These are phyloP conservation scores for Craterostigma plantagineum DNA, from an alignment of 257 asterid genomes.

Conservation along the genomic window DNA sequence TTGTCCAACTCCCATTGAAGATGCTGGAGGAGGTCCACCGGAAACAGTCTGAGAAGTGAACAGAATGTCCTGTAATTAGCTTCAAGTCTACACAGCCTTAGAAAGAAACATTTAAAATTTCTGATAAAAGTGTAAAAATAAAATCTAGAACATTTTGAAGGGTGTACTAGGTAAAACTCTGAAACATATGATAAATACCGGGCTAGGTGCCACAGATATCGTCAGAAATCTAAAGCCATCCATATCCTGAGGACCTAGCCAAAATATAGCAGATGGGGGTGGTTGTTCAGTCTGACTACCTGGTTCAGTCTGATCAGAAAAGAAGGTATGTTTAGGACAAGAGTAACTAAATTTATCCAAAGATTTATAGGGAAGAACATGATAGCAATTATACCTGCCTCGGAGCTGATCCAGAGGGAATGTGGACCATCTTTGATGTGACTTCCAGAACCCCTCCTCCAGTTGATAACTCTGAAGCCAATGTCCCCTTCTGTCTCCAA, in stretches of 20 bases:
- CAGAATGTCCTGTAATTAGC: conserved; percentile 3
- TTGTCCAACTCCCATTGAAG: conserved; percentile 98
- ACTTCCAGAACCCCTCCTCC: conserved; percentile 45
- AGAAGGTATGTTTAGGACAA: conserved; percentile 13
- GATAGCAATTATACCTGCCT: conserved; percentile 54
- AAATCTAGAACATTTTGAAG: neutral
- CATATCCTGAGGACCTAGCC: conserved; percentile 79
- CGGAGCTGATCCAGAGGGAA: conserved; percentile 97
- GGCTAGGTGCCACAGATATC: conserved; percentile 91
- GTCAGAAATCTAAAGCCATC: conserved; percentile 78
- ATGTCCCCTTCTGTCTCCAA: conserved; percentile 64
- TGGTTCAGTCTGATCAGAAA: conserved; percentile 65
- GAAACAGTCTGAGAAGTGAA: conserved; percentile 52
- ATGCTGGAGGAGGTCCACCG: conserved; percentile 95
- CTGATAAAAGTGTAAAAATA: neutral
- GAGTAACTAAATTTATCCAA: neutral
- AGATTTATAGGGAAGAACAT: conserved; percentile 10
- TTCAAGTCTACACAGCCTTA: neutral
- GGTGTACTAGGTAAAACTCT: neutral
- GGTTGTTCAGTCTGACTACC: conserved; percentile 99
- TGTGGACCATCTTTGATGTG: conserved; percentile 79
- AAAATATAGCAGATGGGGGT: conserved; percentile 85
- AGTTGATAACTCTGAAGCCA: conserved; percentile 23
- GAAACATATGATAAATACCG: conserved; percentile 26
- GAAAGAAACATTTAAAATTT: conserved; percentile 1